Evolutionary conservation across 495 filamentous ascomycete genomes (phyloP).

Genomic region (Cairneyella variabilis): DNA sequence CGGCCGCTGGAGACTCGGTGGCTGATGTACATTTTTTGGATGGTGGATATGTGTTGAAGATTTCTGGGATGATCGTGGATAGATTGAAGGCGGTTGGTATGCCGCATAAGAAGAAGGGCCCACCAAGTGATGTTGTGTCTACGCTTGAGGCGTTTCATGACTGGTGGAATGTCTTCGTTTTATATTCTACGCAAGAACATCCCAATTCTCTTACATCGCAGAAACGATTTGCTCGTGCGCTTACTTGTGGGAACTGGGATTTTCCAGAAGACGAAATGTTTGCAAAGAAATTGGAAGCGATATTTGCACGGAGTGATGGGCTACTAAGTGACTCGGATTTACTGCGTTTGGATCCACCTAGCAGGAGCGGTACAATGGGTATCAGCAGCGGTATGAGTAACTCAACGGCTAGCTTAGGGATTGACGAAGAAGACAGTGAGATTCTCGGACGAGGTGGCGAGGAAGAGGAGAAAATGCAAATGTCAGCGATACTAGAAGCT

Average conservation of each 20-base stretch:
- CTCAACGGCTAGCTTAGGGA: background rate
- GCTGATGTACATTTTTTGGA: slow-evolving; percentile 2
- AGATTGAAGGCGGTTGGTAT: slow-evolving; percentile 4
- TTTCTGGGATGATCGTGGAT: slow-evolving; percentile 11
- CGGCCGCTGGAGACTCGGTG: slow-evolving; percentile 6
- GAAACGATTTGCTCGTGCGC: slow-evolving; percentile 4
- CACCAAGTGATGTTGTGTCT: slow-evolving; percentile 8
- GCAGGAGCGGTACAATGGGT: slow-evolving; percentile 6
- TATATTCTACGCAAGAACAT: no score
- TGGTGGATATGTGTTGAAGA: slow-evolving; percentile 10
- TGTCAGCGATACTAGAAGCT: slow-evolving; percentile 7
- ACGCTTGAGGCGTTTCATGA: slow-evolving; percentile 7
- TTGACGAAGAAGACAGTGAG: background rate
- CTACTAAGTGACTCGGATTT: slow-evolving; percentile 2
- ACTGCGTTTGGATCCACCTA: slow-evolving; percentile 2
- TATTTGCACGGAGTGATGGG: slow-evolving; percentile 9
- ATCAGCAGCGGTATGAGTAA: no score
- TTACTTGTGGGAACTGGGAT: slow-evolving; percentile 17
- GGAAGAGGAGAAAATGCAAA: slow-evolving; percentile 2
- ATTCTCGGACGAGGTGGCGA: background rate
- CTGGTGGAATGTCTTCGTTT: slow-evolving; percentile 22
- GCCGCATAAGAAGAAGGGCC: slow-evolving; percentile 4
- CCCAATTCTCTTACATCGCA: slow-evolving; percentile 3
- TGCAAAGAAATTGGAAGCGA: slow-evolving; percentile 4
- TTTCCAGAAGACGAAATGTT: slow-evolving; percentile 3